A percentile compares a stretch with the other conserved stretches of the same genome.
Conservation (phyloP, 306 rosid species). For the Dryas alaskensis region DNA sequence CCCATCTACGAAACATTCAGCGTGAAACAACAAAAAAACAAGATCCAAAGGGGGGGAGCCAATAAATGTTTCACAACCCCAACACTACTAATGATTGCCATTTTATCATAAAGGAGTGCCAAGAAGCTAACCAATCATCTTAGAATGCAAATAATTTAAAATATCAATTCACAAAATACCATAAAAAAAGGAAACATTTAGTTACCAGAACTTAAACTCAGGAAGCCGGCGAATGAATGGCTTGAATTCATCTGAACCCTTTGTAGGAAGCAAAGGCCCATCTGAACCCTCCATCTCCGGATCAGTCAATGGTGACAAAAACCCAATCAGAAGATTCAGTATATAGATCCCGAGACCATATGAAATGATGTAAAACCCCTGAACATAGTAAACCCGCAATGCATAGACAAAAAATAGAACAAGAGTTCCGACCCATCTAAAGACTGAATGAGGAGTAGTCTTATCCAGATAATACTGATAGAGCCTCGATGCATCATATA, state of each 20-base stretch:
- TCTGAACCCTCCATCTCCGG: constrained; percentile 69
- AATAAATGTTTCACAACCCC: background rate
- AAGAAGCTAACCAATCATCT: background rate
- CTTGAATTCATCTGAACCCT: constrained; percentile 87
- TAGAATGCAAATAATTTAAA: background rate
- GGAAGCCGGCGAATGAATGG: constrained; percentile 92
- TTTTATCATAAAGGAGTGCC: background rate
- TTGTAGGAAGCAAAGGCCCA: constrained; percentile 72
- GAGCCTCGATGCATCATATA: constrained; percentile 53
- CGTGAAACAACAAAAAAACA: background rate
- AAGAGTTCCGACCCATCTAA: constrained; percentile 68
- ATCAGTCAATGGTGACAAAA: constrained; percentile 81
- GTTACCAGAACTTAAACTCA: constrained; percentile 92
- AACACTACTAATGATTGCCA: background rate
- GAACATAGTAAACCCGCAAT: constrained; percentile 64
- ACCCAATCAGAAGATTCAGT: constrained; percentile 80
- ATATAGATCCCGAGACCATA: constrained; percentile 85
- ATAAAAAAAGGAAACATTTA: constrained; percentile 16
- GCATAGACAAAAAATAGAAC: constrained; percentile 45
- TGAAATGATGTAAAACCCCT: constrained; percentile 79
- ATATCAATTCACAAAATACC: background rate
- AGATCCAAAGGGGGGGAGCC: background rate
- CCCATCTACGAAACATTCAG: background rate
- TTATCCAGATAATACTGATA: constrained; percentile 73
- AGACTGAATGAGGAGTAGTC: constrained; percentile 60